Conservation (phyloP, 83 land plant genomes). For the Isoetes engelmannii region DNA sequence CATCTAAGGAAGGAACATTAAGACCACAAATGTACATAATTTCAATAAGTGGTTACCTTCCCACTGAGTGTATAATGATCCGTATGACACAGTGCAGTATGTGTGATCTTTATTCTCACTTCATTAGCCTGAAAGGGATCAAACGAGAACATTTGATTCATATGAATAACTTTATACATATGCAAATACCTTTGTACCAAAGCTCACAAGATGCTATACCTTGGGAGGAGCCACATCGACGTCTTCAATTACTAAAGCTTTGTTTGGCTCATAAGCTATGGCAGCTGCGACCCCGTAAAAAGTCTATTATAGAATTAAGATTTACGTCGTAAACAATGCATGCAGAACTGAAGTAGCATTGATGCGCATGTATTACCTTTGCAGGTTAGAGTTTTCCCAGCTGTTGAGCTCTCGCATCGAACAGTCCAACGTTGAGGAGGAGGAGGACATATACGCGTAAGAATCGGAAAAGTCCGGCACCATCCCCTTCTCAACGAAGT, state of each 20-base stretch:
- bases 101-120: conserved; percentile 78
- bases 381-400: conserved; percentile 36
- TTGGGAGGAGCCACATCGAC: conserved; percentile 76
- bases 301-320: neutral
- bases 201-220: neutral
- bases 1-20: neutral
- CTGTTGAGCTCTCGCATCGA: conserved; percentile 14
- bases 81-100: conserved; percentile 93
- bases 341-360: neutral
- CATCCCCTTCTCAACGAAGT: too few relatives aligned
- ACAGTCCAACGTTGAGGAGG: too few relatives aligned
- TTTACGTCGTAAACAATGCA: neutral
- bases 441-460: too few relatives aligned
- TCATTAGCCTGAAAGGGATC: conserved; percentile 62
- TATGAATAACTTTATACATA: neutral
- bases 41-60: conserved; percentile 38
- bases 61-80: conserved; percentile 95
- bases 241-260: conserved; percentile 71
- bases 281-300: conserved; percentile 48
- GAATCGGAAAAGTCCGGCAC: too few relatives aligned
- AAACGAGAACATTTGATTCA: neutral
- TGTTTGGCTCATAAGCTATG: conserved; percentile 77
- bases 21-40: neutral
- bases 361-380: conserved; percentile 20
- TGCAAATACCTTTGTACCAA: neutral